A percentile compares a stretch with the other conserved stretches of the same genome.
Evolutionary conservation across 352 stramenopile species (phyloP).

Genomic region (Phytophthora boehmeriae): DNA sequence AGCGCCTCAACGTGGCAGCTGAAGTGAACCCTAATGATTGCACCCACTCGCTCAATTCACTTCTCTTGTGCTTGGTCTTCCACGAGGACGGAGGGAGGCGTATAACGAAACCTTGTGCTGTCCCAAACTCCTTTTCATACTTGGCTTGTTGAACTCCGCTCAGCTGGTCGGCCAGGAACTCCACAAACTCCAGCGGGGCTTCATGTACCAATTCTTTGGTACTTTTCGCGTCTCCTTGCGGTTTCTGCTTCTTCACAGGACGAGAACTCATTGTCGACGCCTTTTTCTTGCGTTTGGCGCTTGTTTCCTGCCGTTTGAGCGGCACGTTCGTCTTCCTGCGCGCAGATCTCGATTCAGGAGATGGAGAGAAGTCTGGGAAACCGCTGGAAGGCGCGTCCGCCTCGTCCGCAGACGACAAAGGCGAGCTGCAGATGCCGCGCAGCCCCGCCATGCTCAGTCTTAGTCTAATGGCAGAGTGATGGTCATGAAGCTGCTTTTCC

Average conservation of each 20-base stretch:
- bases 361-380: constrained; percentile 21
- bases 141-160: constrained; percentile 50
- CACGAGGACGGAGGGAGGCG: constrained; percentile 37
- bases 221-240: constrained; percentile 18
- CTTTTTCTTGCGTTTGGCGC: constrained; percentile 20
- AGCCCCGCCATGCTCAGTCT: constrained; percentile 22
- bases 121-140: constrained; percentile 52
- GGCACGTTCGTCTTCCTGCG: constrained; percentile 12
- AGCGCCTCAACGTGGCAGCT: constrained; percentile 34
- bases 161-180: constrained; percentile 65
- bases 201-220: constrained; percentile 51
- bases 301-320: neutral
- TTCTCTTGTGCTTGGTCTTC: constrained; percentile 28
- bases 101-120: constrained; percentile 65
- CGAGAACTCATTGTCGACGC: constrained; percentile 3
- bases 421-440: constrained; percentile 52
- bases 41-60: constrained; percentile 49
- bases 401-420: constrained; percentile 57
- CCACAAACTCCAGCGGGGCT: constrained; percentile 51
- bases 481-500: constrained; percentile 20
- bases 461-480: constrained; percentile 17
- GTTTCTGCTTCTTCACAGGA: constrained; percentile 28
- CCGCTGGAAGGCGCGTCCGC: constrained; percentile 7
- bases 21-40: constrained; percentile 57
- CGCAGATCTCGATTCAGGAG: constrained; percentile 9